Base-by-base conservation (phyloP, 1,284 basidiomycete species). In the Marasmius tenuissimus region DNA sequence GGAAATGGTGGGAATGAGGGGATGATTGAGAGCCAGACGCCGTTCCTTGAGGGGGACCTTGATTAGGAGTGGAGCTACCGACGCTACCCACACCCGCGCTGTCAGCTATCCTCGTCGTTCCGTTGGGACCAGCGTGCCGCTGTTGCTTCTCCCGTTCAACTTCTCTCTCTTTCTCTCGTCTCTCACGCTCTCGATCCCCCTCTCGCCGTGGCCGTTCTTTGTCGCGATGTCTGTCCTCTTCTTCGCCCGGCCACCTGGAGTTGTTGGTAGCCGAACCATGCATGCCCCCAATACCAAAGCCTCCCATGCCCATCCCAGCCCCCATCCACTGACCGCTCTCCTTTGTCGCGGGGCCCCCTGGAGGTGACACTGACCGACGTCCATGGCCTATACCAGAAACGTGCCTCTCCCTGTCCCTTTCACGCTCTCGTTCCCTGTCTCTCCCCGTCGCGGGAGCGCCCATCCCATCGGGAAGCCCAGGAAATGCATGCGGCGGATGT, bases 301-400 rank as follows among this genome's bases (percentile, higher is more conserved):
- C 63, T 33, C 66, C 67, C 66, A 71, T 70, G 1, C 68, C 67
- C 68, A 70, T 68, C 48, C 70, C 69, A 51, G 66, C 50, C 42
- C 72, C 68, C 68, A 69, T 69, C 71, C 69, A 72, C 18, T 69
- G 66, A 7, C 66, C 67, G 56, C 68, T 71, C 12, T 60, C 61
- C 47, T 68, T 70, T 9, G 45, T 35, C 33, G 27, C 14, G 33
- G 45, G 22, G 3, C 58, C 59, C 2, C 53, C 49, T 18, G 37
- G 38, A 39, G 61, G 62, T 2, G 62, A 63, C 18, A 55, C 12
- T 20, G 62, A 63, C 48, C 62, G 48, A 7, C 57, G 42, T 16
- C 50, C 42, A 48, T 53, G 48, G 3, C 42, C 52, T 9, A 48
- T 37, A 49, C 47, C 20, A 3, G 18, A 5, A 37, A 20, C 40